phyloP scores from a whole-genome alignment of 768 basidiomycete genomes.

The Hydnomerulius pinastri region DNA sequence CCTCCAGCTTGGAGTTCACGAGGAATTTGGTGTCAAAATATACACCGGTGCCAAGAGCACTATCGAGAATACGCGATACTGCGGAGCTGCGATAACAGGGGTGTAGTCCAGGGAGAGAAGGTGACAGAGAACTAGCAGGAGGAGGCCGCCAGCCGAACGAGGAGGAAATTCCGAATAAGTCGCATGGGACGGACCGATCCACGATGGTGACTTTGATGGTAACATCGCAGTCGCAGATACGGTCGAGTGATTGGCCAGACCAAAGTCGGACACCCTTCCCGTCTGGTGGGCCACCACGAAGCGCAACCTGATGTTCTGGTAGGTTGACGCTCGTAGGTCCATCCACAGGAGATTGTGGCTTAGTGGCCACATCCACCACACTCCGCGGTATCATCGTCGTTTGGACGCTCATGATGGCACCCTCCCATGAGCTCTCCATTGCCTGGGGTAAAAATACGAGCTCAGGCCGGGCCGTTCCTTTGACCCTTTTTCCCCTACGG shows the following conservation, averaged over 20 bases:
- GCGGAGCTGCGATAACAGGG: neutral
- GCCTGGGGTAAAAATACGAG: neutral
- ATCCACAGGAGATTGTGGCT: neutral
- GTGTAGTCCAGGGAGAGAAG: neutral
- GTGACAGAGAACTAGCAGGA: neutral
- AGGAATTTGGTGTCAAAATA: slow-evolving; percentile 7
- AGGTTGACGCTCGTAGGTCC: neutral
- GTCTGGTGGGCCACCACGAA: neutral
- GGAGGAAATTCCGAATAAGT: neutral
- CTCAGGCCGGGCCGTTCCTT: neutral
- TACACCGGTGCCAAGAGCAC: slow-evolving; percentile 4
- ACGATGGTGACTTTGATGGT: neutral
- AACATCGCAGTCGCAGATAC: neutral
- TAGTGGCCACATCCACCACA: too few relatives aligned
- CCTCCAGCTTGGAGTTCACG: neutral
- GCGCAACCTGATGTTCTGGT: neutral
- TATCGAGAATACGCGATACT: slow-evolving; percentile 1
- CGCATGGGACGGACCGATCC: neutral
- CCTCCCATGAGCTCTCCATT: neutral
- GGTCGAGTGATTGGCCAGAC: neutral
- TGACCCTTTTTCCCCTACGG: neutral
- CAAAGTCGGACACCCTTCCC: neutral
- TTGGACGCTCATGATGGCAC: neutral
- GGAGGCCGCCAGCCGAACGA: neutral
- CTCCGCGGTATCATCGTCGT: too few relatives aligned